Evolutionary conservation across 164 flowering plant genomes (phyloP).

Genomic region (Buxus sempervirens): DNA sequence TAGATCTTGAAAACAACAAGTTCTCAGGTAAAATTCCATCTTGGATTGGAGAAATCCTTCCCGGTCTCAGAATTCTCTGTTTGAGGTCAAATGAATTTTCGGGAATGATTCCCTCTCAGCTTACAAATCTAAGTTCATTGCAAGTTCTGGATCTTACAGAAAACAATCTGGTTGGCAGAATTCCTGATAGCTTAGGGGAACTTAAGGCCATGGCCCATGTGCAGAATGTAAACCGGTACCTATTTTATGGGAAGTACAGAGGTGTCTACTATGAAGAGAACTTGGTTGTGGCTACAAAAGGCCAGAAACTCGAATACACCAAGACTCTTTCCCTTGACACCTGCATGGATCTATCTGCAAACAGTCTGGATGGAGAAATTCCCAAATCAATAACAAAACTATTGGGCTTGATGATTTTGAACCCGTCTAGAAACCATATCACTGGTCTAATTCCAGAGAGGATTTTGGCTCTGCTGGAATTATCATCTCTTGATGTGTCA

Average conservation of each 20-base stretch:
- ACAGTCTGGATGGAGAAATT: conserved; percentile 26
- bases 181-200: too few species aligned
- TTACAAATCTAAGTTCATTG: conserved; percentile 29
- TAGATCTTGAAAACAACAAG: too few species aligned
- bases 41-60: too few species aligned
- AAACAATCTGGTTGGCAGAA: too few species aligned
- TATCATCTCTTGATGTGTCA: conserved; percentile 48
- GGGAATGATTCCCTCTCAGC: conserved; percentile 27
- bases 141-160: too few species aligned
- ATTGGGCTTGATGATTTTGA: conserved; percentile 25
- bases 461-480: conserved; percentile 25
- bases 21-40: too few species aligned
- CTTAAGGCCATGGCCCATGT: too few species aligned
- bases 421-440: conserved; percentile 37
- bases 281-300: too few species aligned
- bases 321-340: conserved; percentile 33
- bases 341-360: conserved; percentile 34
- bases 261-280: too few species aligned
- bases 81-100: too few species aligned
- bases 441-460: conserved; percentile 32
- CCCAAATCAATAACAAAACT: conserved; percentile 25
- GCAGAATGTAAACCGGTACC: conserved; percentile 14
- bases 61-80: too few species aligned
- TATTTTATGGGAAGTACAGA: conserved; percentile 24
- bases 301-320: conserved; percentile 20